These are phyloP conservation scores for Mycosarcoma mackinlayi DNA, from an alignment of 1,284 basidiomycete species.

Conservation along the genomic window DNA sequence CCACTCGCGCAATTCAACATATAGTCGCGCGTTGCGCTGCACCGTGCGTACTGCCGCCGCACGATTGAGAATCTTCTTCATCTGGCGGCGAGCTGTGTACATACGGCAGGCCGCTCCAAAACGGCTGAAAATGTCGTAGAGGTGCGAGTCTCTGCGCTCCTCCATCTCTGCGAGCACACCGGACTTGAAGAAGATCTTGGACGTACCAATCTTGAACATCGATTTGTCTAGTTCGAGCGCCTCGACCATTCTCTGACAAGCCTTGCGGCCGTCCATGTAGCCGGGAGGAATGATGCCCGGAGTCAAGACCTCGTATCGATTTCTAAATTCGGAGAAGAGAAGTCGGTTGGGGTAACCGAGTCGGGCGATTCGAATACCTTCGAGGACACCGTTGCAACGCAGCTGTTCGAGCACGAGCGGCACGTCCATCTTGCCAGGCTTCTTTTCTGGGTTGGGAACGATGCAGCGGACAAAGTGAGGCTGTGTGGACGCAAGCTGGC, in stretches of 20 bases:
- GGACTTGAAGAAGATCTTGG: constrained; percentile 99
- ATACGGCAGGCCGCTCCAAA: constrained; percentile 87
- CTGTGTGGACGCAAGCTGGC: constrained; percentile 90
- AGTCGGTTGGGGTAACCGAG: constrained; percentile 96
- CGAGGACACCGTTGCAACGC: constrained; percentile 97
- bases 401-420: constrained; percentile 96
- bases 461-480: constrained; percentile 99
- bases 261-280: constrained; percentile 97
- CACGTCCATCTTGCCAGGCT: constrained; percentile 89
- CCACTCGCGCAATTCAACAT: constrained; percentile 85
- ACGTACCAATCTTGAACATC: constrained; percentile 90
- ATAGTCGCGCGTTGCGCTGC: constrained; percentile 91
- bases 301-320: constrained; percentile 94
- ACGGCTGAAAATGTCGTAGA: constrained; percentile 89
- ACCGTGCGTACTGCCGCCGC: constrained; percentile 90
- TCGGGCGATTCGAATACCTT: constrained; percentile 97
- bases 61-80: constrained; percentile 94
- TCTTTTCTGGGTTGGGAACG: constrained; percentile 92
- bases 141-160: constrained; percentile 85
- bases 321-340: constrained; percentile 96
- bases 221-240: constrained; percentile 86
- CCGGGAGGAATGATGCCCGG: constrained; percentile 90
- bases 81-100: constrained; percentile 87
- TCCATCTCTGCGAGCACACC: constrained; percentile 98
- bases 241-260: constrained; percentile 91